Base-by-base conservation (phyloP, 345 rosid genomes). In the Eucalyptus tenuipes region DNA sequence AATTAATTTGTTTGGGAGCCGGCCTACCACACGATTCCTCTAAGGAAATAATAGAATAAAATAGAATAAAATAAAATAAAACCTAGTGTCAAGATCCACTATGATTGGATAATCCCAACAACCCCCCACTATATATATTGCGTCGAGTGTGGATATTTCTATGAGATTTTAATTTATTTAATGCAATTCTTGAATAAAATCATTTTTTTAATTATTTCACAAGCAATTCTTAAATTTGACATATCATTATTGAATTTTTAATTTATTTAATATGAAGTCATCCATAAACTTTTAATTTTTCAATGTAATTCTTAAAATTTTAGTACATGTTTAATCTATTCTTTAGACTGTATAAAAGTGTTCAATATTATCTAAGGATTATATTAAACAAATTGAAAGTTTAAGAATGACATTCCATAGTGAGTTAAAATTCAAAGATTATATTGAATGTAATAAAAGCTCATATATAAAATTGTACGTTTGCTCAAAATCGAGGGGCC, bases 241-340 rank as follows among this genome's bases (percentile, higher is more conserved):
- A 9, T 55, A 24, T 0, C 13, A 55, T 55, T 0, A 0, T 55
- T 55, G 1, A 24, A 55, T 4, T 55, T 55, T 55, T 55, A 10
- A 24, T 24, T 55, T 55, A 55, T 55, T 55, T 0, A 55, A 22
- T 55, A 1, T 24, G 13, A 18, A 1, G 57, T 52, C 20, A 55
- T 55, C 1, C 29, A 22, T 55, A 55, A 24, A 55, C 0, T 55
- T 55, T 55, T 55, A 25, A 24, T 55, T 55, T 55, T 24, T 55
- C 12, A 22, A 24, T 55, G 4, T 22, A 24, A 22, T 55, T 24
- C 29, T 24, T 24, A 55, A 22, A 55, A 2, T 24, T 4, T 22
- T 9, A 55, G 61, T 55, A 24, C 5, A 55, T 55, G 3, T 4
- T 55, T 24, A 24, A 55, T 55, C 1, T 55, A 24, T 9, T 22